Evolutionary conservation across 2,329 filamentous ascomycete species (phyloP).

Genomic region (Helotiales sp.): DNA sequence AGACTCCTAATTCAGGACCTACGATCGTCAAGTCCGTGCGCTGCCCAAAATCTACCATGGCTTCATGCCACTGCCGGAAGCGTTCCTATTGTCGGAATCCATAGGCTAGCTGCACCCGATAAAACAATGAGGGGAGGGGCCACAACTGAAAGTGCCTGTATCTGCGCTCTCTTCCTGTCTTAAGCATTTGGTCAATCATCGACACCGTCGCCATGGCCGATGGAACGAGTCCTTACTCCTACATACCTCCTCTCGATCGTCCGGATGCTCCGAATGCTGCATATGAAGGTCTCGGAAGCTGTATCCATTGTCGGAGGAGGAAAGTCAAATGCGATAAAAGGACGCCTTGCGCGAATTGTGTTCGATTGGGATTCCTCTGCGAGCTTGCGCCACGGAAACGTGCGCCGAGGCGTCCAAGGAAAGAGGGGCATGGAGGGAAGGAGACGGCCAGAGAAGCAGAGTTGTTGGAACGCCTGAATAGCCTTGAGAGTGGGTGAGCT

Average conservation of each 20-base stretch:
- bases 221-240: not conserved
- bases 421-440: not conserved
- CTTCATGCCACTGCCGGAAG: too few species aligned
- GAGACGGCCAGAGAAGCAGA: constrained; percentile 5
- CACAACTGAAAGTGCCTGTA: too few species aligned
- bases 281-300: constrained; percentile 3
- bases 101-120: too few species aligned
- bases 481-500: constrained; percentile 1
- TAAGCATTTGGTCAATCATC: too few species aligned
- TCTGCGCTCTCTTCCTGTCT: too few species aligned
- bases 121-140: too few species aligned
- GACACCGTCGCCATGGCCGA: not conserved
- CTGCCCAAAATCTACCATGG: too few species aligned
- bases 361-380: constrained; percentile 5
- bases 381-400: constrained; percentile 10
- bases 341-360: constrained; percentile 8
- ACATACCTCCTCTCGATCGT: not conserved
- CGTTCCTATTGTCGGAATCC: too few species aligned
- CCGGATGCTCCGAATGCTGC: not conserved
- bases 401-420: constrained; percentile 3
- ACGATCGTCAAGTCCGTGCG: too few species aligned
- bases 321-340: constrained; percentile 10
- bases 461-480: constrained; percentile 7
- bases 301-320: constrained; percentile 6
- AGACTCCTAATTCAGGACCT: too few species aligned